Base-by-base conservation (phyloP, 495 filamentous ascomycete genomes). In the Penicillium turbatum region DNA sequence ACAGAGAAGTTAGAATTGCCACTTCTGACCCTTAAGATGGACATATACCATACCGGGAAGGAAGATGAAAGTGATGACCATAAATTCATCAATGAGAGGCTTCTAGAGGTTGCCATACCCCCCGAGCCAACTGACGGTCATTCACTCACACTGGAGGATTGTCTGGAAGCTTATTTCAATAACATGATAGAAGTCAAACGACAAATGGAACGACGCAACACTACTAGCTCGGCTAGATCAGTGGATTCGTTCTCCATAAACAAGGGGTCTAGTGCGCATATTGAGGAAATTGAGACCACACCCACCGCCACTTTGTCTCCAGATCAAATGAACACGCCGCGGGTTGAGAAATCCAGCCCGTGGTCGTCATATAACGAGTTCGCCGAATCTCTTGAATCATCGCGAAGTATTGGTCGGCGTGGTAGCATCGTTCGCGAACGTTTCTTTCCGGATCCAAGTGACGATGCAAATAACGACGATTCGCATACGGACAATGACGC, bases 91-190 rank as follows among this genome's bases (percentile, higher is more conserved):
- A 90, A 95, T 49, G 93, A 98, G 69, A 77, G 93, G 46, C 66
- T 96, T 35, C 79, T 98, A n/a, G 92, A 97, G 57, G 85, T 98
- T 50, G 90, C 89, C 2, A 84, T 96, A 19, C 89, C 89, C 3
- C 73, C 81, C 0, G 74, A 75, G 44, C 75, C 78, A 17, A 68
- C 75, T 8, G 81, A 86, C 40, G 86, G 84, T 6, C 78, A 80
- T 26, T 74, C 75, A 0, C 77, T 96, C 29, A 87, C 84, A 9
- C 71, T 98, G 39, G 93, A 98, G 64, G 87, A 91, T 52, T 96
- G 92, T 62, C 73, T 98, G 32, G 92, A 97, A 60, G 74, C 85
- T 32, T 97, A 96, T 68, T 98, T 98, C 76, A 96, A 96, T 70
- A 95, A 92, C 58, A 79, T 82, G 46, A 88, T 98, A 46, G 93